These are phyloP conservation scores for Rhipidocladum racemiflorum DNA, from an alignment of 176 grass and related monocot species.

Conservation along the genomic window DNA sequence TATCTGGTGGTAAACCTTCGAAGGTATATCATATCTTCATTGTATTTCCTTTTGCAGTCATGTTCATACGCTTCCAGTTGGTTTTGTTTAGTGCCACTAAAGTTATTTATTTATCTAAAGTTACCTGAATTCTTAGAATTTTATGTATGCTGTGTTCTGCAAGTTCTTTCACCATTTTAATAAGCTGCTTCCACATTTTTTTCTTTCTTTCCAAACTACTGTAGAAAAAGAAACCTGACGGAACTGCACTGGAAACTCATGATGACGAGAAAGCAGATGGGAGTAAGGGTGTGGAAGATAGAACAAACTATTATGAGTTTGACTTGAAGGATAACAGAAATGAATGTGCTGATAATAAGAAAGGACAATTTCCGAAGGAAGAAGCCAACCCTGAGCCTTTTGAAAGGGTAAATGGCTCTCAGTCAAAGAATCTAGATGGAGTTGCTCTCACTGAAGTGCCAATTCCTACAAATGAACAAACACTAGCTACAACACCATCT, in stretches of 20 bases:
- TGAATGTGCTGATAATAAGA: conserved; percentile 29
- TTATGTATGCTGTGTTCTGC: neutral
- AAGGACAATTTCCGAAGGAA: conserved; percentile 14
- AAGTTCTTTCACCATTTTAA: conserved; percentile 19
- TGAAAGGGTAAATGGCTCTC: neutral
- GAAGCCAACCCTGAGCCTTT: neutral
- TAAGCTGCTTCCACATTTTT: neutral
- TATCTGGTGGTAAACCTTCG: conserved; percentile 26
- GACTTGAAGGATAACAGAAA: neutral
- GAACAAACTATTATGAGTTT: conserved; percentile 26
- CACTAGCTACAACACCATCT: conserved; percentile 19
- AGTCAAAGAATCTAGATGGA: neutral
- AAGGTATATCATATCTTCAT: conserved; percentile 31
- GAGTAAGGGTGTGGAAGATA: conserved; percentile 7
- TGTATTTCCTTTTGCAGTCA: neutral
- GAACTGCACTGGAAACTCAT: conserved; percentile 13
- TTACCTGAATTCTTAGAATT: conserved; percentile 5
- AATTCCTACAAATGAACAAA: conserved; percentile 24
- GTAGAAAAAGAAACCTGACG: conserved; percentile 34
- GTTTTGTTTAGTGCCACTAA: conserved; percentile 16
- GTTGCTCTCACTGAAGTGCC: neutral
- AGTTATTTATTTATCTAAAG: neutral
- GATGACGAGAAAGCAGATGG: conserved; percentile 15
- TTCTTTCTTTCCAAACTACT: neutral
- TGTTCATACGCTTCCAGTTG: conserved; percentile 9